phyloP scores from a whole-genome alignment of 2,329 filamentous ascomycete species.

The Colletotrichum gloeosporioides region DNA sequence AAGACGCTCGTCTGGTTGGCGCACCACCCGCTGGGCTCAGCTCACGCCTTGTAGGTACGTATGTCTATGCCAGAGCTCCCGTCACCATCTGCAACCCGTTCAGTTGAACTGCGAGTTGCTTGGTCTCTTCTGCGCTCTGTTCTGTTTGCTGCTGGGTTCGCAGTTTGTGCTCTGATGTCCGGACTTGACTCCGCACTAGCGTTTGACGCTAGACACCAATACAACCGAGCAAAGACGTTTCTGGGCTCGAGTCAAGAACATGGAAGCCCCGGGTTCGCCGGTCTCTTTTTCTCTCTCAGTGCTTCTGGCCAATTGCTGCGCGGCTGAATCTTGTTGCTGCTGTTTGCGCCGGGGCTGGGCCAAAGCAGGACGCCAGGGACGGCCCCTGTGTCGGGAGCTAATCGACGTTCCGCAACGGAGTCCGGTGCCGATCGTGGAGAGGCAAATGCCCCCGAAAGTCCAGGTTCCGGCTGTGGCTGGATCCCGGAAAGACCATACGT shows the following conservation, averaged over 20 bases:
- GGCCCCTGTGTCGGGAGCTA: slow-evolving; percentile 14
- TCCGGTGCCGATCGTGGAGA: slow-evolving; percentile 18
- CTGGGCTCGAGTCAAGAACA: neutral
- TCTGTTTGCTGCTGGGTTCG: neutral
- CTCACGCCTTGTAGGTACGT: neutral
- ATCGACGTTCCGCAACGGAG: slow-evolving; percentile 15
- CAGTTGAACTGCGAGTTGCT: slow-evolving; percentile 11
- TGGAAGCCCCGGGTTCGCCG: neutral
- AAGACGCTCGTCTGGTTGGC: neutral
- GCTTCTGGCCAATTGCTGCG: neutral
- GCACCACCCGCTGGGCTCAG: neutral
- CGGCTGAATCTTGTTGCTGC: neutral
- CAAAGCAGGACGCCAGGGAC: neutral
- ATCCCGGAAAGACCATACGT: neutral
- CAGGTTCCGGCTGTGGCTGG: neutral
- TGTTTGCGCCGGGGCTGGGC: neutral
- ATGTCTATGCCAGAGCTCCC: slow-evolving; percentile 1
- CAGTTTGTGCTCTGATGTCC: slow-evolving; percentile 11
- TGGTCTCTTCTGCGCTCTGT: neutral
- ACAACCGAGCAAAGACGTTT: slow-evolving; percentile 7
- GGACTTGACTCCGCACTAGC: slow-evolving; percentile 16
- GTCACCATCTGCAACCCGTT: neutral
- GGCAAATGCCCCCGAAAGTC: neutral
- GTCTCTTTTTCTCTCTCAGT: neutral
- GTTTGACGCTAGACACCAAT: slow-evolving; percentile 18